Percentiles rank a stretch among this genome's conserved stretches.
phyloP scores from a whole-genome alignment of 495 filamentous ascomycete genomes.

The Penicillium egyptiacum region DNA sequence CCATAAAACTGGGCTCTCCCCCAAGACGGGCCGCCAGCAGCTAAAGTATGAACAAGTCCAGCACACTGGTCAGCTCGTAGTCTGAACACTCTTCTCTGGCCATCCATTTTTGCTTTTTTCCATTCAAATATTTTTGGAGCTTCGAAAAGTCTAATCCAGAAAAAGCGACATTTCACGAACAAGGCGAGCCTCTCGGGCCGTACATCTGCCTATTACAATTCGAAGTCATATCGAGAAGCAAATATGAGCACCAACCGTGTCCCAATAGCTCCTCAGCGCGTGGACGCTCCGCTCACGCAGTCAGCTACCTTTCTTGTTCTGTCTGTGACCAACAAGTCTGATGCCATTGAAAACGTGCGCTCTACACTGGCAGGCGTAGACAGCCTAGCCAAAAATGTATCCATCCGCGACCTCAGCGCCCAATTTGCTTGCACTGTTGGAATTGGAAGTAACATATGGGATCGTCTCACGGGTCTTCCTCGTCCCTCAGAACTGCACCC shows the following conservation, averaged over 20 bases:
- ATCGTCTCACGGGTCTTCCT: conserved; percentile 42
- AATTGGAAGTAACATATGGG: conserved; percentile 54
- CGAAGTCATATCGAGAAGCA: conserved; percentile 4
- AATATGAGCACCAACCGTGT: conserved; percentile 34
- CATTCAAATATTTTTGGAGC: background rate
- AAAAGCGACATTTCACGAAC: background rate
- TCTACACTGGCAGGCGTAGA: conserved; percentile 46
- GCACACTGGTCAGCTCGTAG: background rate
- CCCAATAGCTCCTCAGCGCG: conserved; percentile 42
- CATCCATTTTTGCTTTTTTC: background rate
- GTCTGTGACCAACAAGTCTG: conserved; percentile 35
- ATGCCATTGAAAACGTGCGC: conserved; percentile 41
- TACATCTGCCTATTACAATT: background rate
- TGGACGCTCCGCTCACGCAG: conserved; percentile 51
- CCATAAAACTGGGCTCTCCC: background rate
- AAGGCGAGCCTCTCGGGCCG: background rate
- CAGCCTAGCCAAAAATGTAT: conserved; percentile 54
- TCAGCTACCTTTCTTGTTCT: conserved; percentile 56
- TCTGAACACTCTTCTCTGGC: background rate
- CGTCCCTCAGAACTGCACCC: conserved; percentile 53
- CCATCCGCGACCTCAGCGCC: conserved; percentile 50
- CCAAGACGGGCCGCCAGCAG: background rate
- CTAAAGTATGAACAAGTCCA: conserved; percentile 5
- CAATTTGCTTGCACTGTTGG: conserved; percentile 55
- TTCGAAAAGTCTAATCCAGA: background rate